These are phyloP conservation scores for Podaxis carcinomalis DNA, from an alignment of 768 basidiomycete species.

Conservation along the genomic window DNA sequence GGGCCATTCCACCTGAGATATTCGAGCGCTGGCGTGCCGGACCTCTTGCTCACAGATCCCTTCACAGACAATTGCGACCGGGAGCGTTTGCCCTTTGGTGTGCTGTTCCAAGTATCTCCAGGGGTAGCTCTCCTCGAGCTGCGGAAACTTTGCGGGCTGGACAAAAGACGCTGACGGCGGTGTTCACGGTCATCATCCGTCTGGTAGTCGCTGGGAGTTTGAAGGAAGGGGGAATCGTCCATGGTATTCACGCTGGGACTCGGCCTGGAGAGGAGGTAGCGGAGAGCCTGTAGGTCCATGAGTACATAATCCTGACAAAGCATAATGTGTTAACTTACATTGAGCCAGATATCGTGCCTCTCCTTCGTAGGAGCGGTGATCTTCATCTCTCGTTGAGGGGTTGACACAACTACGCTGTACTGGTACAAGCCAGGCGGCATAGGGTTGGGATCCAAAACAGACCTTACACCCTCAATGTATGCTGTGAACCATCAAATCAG, in stretches of 20 bases:
- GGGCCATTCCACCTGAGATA: constrained; percentile 78
- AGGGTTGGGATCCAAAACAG: constrained; percentile 93
- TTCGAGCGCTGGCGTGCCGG: constrained; percentile 89
- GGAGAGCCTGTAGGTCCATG: constrained; percentile 62
- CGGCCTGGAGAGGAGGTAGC: constrained; percentile 84
- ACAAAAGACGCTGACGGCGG: constrained; percentile 38
- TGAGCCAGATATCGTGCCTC: constrained; percentile 95
- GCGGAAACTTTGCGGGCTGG: constrained; percentile 74
- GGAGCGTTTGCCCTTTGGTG: constrained; percentile 73
- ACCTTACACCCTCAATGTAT: constrained; percentile 88
- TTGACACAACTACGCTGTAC: constrained; percentile 90
- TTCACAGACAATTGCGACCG: constrained; percentile 73
- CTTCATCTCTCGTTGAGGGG: constrained; percentile 95
- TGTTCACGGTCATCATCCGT: constrained; percentile 42
- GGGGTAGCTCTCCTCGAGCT: constrained; percentile 57
- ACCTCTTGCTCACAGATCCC: constrained; percentile 78
- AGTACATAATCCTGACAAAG: constrained; percentile 13
- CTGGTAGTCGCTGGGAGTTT: constrained; percentile 47
- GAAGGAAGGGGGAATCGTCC: constrained; percentile 30
- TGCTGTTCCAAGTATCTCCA: constrained; percentile 67
- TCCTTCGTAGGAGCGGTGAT: constrained; percentile 96
- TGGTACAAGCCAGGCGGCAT: constrained; percentile 91
- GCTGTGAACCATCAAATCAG: constrained; percentile 39
- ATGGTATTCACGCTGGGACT: constrained; percentile 35
- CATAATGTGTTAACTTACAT: constrained; percentile 44